Evolutionary conservation across 1,284 basidiomycete species (phyloP).

Genomic region (Pisolithus thermaeus): DNA sequence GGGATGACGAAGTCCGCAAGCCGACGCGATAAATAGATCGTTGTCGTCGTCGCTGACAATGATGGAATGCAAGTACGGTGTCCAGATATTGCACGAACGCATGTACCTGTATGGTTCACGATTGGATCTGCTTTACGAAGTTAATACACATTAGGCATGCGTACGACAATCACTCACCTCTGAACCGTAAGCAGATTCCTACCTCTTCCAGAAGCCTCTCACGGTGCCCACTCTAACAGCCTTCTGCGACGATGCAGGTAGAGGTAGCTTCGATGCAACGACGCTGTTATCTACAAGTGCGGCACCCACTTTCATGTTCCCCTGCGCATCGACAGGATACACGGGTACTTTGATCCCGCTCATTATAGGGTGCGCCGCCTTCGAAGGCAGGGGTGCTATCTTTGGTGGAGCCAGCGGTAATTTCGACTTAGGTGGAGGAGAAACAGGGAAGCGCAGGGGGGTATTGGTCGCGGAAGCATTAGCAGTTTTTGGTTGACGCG

Average conservation of each 20-base stretch:
- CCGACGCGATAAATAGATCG: slow-evolving; percentile 2
- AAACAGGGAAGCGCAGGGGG: neutral
- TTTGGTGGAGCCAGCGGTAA: slow-evolving; percentile 18
- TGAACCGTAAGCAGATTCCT: slow-evolving; percentile 5
- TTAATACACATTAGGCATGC: too few species aligned
- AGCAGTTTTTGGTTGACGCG: neutral
- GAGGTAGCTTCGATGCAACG: slow-evolving; percentile 19
- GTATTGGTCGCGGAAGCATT: neutral
- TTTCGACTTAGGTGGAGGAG: slow-evolving; percentile 12
- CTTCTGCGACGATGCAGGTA: slow-evolving; percentile 16
- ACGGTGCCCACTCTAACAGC: slow-evolving; percentile 20
- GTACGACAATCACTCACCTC: neutral
- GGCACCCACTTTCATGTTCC: neutral
- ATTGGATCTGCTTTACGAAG: neutral
- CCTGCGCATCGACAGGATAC: neutral
- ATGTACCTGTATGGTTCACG: neutral
- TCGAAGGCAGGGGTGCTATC: neutral
- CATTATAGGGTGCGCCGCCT: slow-evolving; percentile 9
- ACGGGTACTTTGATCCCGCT: neutral
- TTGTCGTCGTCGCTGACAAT: neutral
- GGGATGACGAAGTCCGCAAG: neutral
- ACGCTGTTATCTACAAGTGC: neutral
- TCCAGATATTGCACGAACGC: too few species aligned
- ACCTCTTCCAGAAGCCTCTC: slow-evolving; percentile 29
- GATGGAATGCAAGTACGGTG: too few species aligned